phyloP scores from a whole-genome alignment of 148 eudicot species.

The Fagopyrum homotropicum region DNA sequence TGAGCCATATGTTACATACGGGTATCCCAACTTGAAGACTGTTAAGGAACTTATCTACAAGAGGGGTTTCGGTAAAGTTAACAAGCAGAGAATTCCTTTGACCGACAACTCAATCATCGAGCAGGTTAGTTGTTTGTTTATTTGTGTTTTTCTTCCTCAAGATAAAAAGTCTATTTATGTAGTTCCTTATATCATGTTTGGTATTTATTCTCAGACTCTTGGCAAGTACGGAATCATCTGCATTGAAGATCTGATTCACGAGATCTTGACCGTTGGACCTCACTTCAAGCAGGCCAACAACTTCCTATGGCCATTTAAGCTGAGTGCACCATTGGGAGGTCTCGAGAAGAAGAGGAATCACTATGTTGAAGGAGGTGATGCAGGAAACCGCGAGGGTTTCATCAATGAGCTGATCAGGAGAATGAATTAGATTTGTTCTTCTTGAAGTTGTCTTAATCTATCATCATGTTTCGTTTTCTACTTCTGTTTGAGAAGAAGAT shows the following conservation, averaged over 20 bases:
- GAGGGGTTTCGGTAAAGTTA: conserved; percentile 54
- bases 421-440: conserved; percentile 10
- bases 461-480: neutral
- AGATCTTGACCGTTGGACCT: conserved; percentile 17
- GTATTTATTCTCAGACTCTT: neutral
- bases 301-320: conserved; percentile 22
- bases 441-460: neutral
- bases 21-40: conserved; percentile 34
- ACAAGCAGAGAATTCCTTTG: conserved; percentile 65
- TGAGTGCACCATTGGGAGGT: conserved; percentile 13
- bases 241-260: conserved; percentile 16
- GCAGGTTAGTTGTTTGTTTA: conserved; percentile 37
- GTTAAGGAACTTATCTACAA: conserved; percentile 5
- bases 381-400: conserved; percentile 15
- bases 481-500: neutral
- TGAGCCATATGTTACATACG: conserved; percentile 16
- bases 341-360: conserved; percentile 17
- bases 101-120: conserved; percentile 65
- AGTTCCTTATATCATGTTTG: neutral
- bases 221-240: conserved; percentile 17
- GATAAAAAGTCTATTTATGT: too few relatives aligned
- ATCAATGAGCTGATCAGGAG: conserved; percentile 19
- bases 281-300: conserved; percentile 18
- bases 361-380: conserved; percentile 19
- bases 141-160: too few relatives aligned